These are phyloP conservation scores for Leccinum angustisporum DNA, from an alignment of 1,284 basidiomycete species.

Conservation along the genomic window DNA sequence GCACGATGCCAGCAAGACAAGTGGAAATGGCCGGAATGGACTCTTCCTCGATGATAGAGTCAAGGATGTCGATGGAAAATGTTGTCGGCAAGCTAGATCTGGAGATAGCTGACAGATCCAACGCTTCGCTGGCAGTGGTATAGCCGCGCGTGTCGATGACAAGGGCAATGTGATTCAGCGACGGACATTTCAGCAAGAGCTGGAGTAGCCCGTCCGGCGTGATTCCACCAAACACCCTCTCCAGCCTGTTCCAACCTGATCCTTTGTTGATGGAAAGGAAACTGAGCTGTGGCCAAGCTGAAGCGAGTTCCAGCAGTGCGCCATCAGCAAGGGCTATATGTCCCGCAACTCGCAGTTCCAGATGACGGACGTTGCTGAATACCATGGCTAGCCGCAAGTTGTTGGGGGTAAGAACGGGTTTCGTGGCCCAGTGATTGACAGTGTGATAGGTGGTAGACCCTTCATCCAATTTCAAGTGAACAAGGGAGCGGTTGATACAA, in stretches of 20 bases:
- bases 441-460: neutral
- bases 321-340: neutral
- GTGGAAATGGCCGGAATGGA: neutral
- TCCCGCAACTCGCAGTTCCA: too few species aligned
- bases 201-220: neutral
- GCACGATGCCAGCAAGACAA: neutral
- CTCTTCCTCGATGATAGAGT: neutral
- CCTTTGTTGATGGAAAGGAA: neutral
- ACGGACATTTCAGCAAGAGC: neutral
- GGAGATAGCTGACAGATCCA: neutral
- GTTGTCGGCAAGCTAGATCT: neutral
- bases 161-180: neutral
- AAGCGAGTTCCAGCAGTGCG: neutral
- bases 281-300: neutral
- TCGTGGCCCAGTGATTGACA: neutral
- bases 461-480: neutral
- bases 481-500: neutral
- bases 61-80: neutral
- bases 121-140: neutral
- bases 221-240: neutral
- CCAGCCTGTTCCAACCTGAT: neutral
- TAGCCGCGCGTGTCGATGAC: conserved; percentile 1
- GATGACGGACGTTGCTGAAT: too few species aligned
- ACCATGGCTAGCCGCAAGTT: too few species aligned
- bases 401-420: too few species aligned